A percentile compares a stretch with the other conserved stretches of the same genome.
Evolutionary conservation across 2,329 filamentous ascomycete species (phyloP).

Genomic region (Verticillium klebahnii): DNA sequence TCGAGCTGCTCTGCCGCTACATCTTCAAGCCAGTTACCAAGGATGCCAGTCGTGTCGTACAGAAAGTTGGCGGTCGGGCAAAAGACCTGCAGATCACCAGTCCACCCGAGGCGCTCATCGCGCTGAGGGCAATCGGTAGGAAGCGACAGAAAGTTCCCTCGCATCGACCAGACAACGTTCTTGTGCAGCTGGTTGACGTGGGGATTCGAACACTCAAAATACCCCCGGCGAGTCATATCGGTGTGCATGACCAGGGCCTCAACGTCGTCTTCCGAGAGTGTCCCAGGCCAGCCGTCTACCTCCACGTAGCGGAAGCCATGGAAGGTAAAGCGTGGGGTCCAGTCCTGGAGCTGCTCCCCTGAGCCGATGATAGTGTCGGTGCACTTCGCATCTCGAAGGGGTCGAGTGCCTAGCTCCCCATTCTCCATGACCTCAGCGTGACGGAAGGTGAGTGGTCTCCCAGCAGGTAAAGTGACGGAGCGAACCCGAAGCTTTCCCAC

Average conservation of each 20-base stretch:
- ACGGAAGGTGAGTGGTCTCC: conserved; percentile 35
- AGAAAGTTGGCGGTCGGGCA: not conserved
- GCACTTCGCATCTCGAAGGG: conserved; percentile 37
- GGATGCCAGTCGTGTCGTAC: not conserved
- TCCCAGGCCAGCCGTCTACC: conserved; percentile 8
- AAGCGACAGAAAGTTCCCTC: not conserved
- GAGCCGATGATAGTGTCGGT: conserved; percentile 31
- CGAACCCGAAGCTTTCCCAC: conserved; percentile 38
- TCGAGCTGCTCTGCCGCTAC: conserved; percentile 19
- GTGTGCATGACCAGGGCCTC: conserved; percentile 38
- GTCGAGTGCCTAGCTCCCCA: conserved; percentile 32
- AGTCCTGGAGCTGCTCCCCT: conserved; percentile 18
- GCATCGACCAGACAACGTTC: not conserved
- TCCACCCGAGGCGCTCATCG: not conserved
- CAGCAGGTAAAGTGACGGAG: conserved; percentile 8
- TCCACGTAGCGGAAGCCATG: conserved; percentile 41
- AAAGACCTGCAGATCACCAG: not conserved
- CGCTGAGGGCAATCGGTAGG: conserved; percentile 1
- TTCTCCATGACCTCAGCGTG: conserved; percentile 54
- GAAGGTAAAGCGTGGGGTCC: conserved; percentile 44
- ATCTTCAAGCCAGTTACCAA: not conserved
- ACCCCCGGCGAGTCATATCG: conserved; percentile 45
- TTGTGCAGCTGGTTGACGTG: not conserved
- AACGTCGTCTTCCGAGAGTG: conserved; percentile 8
- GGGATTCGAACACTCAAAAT: conserved; percentile 32